A percentile compares a stretch with the other conserved stretches of the same genome.
Conservation (phyloP, 2,329 filamentous ascomycete genomes). For the Diaporthe sp. region DNA sequence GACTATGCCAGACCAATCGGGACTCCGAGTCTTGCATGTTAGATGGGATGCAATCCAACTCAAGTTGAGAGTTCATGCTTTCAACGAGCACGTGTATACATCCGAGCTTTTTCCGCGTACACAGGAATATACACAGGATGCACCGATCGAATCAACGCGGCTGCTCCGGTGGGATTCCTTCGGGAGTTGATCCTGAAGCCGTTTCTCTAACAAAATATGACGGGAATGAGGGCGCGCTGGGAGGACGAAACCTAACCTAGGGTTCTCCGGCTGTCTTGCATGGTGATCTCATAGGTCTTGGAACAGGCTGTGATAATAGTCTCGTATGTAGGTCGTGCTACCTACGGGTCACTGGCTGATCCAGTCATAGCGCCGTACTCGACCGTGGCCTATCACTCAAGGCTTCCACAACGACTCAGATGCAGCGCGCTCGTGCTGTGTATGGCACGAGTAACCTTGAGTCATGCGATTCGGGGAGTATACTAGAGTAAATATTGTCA, state of each 20-base stretch:
- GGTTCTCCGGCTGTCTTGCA: not conserved
- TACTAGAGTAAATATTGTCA: not conserved
- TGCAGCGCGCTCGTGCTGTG: not conserved
- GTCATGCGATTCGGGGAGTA: not conserved
- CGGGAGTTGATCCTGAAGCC: not conserved
- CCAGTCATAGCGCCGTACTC: not conserved
- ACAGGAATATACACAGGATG: not conserved
- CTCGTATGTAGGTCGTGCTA: not conserved
- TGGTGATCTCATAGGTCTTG: no score
- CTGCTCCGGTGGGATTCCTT: not conserved
- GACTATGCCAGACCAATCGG: slow-evolving; percentile 12
- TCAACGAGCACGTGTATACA: not conserved
- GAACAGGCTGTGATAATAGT: not conserved
- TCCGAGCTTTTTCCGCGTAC: not conserved
- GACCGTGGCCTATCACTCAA: not conserved
- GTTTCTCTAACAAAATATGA: not conserved
- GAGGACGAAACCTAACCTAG: not conserved
- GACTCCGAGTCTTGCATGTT: not conserved
- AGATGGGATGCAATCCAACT: not conserved
- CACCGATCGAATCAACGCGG: not conserved
- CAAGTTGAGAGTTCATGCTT: not conserved
- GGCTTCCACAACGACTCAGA: not conserved
- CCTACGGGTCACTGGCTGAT: not conserved
- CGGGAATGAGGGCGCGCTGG: not conserved
- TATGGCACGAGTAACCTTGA: not conserved